phyloP scores from a whole-genome alignment of 2,329 filamentous ascomycete genomes.

The Sclerotinia spermophila region DNA sequence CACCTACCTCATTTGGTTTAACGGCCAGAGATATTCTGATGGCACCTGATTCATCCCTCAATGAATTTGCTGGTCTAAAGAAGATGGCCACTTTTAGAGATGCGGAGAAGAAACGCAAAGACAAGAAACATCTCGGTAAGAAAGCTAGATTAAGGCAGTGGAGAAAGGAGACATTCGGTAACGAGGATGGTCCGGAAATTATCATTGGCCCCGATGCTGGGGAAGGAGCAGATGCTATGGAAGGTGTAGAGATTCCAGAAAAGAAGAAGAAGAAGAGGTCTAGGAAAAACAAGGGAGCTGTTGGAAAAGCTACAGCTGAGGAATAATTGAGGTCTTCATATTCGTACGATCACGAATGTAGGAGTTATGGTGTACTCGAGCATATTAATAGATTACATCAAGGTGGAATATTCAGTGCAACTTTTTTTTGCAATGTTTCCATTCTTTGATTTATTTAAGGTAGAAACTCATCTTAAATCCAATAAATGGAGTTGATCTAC shows the following conservation, averaged over 20 bases:
- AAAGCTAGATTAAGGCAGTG: conserved; percentile 88
- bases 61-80: conserved; percentile 89
- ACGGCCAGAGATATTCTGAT: conserved; percentile 84
- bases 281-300: conserved; percentile 38
- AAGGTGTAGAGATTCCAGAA: conserved; percentile 38
- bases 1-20: conserved; percentile 83
- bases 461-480: not conserved
- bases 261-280: conserved; percentile 52
- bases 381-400: conserved; percentile 11
- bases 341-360: not conserved
- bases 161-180: conserved; percentile 63
- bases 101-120: conserved; percentile 80
- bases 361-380: not conserved
- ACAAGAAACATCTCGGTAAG: conserved; percentile 86
- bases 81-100: conserved; percentile 91
- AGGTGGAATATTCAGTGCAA: not conserved
- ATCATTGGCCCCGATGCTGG: conserved; percentile 27
- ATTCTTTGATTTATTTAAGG: not conserved
- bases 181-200: conserved; percentile 41
- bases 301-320: conserved; percentile 5
- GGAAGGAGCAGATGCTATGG: conserved; percentile 29
- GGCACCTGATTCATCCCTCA: conserved; percentile 82
- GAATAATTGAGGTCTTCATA: not conserved
- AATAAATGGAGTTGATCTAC: not conserved
- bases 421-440: conserved; percentile 2